These are phyloP conservation scores for Fusarium sp. DNA, from an alignment of 2,329 filamentous ascomycete genomes.

Conservation along the genomic window DNA sequence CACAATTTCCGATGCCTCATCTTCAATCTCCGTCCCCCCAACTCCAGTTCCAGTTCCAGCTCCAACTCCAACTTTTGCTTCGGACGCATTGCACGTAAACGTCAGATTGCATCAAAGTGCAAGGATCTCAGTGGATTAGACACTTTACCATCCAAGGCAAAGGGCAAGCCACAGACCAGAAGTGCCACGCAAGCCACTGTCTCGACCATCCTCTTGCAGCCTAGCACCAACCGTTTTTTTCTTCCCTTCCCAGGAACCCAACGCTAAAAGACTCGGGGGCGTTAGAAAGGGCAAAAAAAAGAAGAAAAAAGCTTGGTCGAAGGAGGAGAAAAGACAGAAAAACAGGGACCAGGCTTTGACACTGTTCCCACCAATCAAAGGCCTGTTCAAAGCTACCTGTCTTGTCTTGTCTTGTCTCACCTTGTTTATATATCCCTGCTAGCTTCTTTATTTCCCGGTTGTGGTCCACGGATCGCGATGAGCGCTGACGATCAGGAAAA, in stretches of 20 bases:
- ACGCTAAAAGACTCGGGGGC: background rate
- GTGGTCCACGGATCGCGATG: conserved; percentile 39
- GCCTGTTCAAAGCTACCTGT: conserved; percentile 1
- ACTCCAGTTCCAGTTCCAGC: background rate
- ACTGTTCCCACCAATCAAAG: conserved; percentile 29
- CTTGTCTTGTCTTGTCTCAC: conserved; percentile 35
- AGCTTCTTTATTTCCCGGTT: conserved; percentile 20
- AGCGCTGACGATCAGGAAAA: conserved; percentile 32
- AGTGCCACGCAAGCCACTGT: conserved; percentile 36
- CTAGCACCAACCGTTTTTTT: conserved; percentile 15
- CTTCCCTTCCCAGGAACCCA: conserved; percentile 10
- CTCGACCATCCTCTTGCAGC: conserved; percentile 21
- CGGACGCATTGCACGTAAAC: conserved; percentile 1
- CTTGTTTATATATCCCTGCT: conserved; percentile 23
- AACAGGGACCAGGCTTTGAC: conserved; percentile 16
- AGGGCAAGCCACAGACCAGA: conserved; percentile 28
- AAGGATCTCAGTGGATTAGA: conserved; percentile 4
- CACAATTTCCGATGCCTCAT: conserved; percentile 6
- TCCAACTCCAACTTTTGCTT: background rate
- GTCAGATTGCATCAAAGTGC: conserved; percentile 37
- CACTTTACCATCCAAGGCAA: background rate
- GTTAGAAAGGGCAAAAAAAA: too few species aligned
- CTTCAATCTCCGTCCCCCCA: background rate
- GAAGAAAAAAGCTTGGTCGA: conserved; percentile 26
- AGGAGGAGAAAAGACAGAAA: background rate